Evolutionary conservation across 805 yeast genomes (phyloP).

Genomic region (Ogataea angusta): DNA sequence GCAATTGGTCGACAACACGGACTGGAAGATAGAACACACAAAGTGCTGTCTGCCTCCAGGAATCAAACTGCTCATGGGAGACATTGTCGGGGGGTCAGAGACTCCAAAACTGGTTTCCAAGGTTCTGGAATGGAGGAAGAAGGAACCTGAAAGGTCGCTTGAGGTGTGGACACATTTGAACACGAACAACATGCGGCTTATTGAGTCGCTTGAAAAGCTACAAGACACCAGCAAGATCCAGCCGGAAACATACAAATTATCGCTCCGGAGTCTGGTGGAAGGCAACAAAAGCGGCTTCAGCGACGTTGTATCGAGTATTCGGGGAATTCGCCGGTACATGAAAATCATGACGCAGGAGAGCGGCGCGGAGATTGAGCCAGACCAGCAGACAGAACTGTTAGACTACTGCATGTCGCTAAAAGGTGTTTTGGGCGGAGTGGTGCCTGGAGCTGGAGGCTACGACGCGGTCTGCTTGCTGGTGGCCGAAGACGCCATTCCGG

Average conservation of each 20-base stretch:
- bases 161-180: conserved; percentile 55
- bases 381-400: conserved; percentile 64
- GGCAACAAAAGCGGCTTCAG: conserved; percentile 22
- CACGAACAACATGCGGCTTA: conserved; percentile 54
- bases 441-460: conserved; percentile 98
- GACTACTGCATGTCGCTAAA: conserved; percentile 51
- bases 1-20: conserved; percentile 36
- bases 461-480: conserved; percentile 85
- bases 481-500: conserved; percentile 40
- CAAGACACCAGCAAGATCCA: conserved; percentile 30
- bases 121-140: conserved; percentile 67
- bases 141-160: conserved; percentile 47
- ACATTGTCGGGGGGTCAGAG: conserved; percentile 87
- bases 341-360: conserved; percentile 59
- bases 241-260: conserved; percentile 35
- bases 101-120: conserved; percentile 85
- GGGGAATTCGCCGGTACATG: conserved; percentile 53
- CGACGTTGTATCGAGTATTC: conserved; percentile 40
- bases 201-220: conserved; percentile 44
- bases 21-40: conserved; percentile 62
- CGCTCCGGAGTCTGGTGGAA: conserved; percentile 20
- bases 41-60: conserved; percentile 66
- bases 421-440: conserved; percentile 93
- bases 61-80: conserved; percentile 82
- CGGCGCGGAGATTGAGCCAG: conserved; percentile 89